phyloP scores from a whole-genome alignment of 2,329 filamentous ascomycete genomes.

The Lasiodiplodia citricola region DNA sequence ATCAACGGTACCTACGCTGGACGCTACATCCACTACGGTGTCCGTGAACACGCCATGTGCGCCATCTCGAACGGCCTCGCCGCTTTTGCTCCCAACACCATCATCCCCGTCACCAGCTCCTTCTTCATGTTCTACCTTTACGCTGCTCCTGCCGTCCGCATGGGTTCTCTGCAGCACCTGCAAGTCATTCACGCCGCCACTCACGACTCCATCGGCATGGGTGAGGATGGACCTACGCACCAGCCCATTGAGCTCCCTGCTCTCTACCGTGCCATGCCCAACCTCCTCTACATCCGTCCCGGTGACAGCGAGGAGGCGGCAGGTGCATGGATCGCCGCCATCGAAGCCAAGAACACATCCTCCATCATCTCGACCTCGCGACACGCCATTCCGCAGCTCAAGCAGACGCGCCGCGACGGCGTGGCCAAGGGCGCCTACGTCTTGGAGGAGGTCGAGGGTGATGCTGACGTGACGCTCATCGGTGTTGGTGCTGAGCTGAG shows the following conservation, averaged over 20 bases:
- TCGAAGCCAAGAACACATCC: conserved; percentile 50
- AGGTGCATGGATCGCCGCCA: conserved; percentile 59
- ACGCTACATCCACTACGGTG: conserved; percentile 54
- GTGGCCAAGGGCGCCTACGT: conserved; percentile 55
- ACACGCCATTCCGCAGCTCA: conserved; percentile 49
- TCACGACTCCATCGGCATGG: conserved; percentile 65
- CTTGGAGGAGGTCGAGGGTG: conserved; percentile 47
- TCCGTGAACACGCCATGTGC: conserved; percentile 47
- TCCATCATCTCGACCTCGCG: conserved; percentile 58
- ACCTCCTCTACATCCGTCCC: conserved; percentile 65
- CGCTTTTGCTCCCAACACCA: conserved; percentile 56
- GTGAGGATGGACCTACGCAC: conserved; percentile 67
- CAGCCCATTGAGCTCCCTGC: conserved; percentile 64
- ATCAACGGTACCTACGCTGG: conserved; percentile 62
- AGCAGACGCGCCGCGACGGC: conserved; percentile 47
- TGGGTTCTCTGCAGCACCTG: conserved; percentile 63
- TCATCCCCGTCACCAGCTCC: conserved; percentile 63
- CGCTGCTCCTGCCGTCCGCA: conserved; percentile 64
- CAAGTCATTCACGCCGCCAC: conserved; percentile 66
- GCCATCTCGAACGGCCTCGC: conserved; percentile 60
- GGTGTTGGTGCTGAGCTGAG: conserved; percentile 58
- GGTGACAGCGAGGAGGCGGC: conserved; percentile 63
- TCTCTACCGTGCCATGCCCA: conserved; percentile 68
- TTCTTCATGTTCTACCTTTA: conserved; percentile 70
- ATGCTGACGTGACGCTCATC: conserved; percentile 56